A percentile compares a stretch with the other conserved stretches of the same genome.
Conservation (phyloP, 2,329 filamentous ascomycete genomes). For the Thyridium curvatum region DNA sequence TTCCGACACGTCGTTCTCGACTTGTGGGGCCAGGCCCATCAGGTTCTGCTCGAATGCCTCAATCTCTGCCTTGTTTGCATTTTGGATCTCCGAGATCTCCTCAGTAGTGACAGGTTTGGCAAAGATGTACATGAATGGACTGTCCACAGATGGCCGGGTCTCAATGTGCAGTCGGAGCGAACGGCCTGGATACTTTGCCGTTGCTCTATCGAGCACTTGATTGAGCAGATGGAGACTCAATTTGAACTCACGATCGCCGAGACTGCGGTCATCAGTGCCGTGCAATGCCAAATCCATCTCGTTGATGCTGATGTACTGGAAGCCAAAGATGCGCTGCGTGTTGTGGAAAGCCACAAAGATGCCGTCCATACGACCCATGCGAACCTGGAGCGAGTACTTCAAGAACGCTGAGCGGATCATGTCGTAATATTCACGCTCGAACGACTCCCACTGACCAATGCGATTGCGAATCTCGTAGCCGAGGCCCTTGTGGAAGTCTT, state of each 20-base stretch:
- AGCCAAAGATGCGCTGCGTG: slow-evolving; percentile 89
- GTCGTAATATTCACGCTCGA: slow-evolving; percentile 91
- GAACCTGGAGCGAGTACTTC: slow-evolving; percentile 94
- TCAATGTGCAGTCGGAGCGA: slow-evolving; percentile 80
- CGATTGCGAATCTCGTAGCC: slow-evolving; percentile 81
- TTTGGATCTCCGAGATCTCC: slow-evolving; percentile 70
- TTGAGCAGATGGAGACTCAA: slow-evolving; percentile 75
- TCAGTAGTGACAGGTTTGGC: slow-evolving; percentile 74
- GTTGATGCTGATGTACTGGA: slow-evolving; percentile 81
- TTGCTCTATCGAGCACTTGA: slow-evolving; percentile 69
- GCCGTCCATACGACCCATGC: slow-evolving; percentile 97
- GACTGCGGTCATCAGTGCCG: slow-evolving; percentile 54
- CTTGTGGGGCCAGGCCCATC: slow-evolving; percentile 37
- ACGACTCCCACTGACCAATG: slow-evolving; percentile 81
- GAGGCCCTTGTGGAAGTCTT: slow-evolving; percentile 63
- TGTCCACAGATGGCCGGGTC: slow-evolving; percentile 48
- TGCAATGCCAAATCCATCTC: slow-evolving; percentile 94
- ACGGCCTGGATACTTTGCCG: slow-evolving; percentile 65
- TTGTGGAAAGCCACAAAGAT: slow-evolving; percentile 98
- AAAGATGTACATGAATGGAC: slow-evolving; percentile 80
- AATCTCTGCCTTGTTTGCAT: slow-evolving; percentile 54
- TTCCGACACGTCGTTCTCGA: slow-evolving; percentile 6
- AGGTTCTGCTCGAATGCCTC: slow-evolving; percentile 63
- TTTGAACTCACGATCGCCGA: slow-evolving; percentile 84
- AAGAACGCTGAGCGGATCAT: slow-evolving; percentile 93